A percentile compares a stretch with the other conserved stretches of the same genome.
Evolutionary conservation across 2,329 filamentous ascomycete species (phyloP).

Genomic region (Monilinia fructicola): DNA sequence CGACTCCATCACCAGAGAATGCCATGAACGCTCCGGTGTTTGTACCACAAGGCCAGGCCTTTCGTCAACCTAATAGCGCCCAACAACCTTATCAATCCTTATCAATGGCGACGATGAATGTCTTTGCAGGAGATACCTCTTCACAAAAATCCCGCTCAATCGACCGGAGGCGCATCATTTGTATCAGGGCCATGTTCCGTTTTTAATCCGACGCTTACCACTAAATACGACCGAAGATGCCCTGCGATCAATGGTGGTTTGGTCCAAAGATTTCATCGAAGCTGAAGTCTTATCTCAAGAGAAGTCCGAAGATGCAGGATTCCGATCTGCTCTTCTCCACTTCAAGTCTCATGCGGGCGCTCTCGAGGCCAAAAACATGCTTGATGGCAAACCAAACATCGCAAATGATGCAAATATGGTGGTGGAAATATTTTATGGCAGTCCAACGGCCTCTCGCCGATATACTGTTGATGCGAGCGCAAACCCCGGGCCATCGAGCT

Average conservation of each 20-base stretch:
- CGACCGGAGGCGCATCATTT: conserved; percentile 30
- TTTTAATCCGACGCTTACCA: conserved; percentile 55
- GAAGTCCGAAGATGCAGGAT: conserved; percentile 51
- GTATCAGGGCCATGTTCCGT: conserved; percentile 44
- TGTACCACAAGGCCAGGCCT: conserved; percentile 38
- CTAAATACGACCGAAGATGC: conserved; percentile 54
- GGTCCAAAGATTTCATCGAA: conserved; percentile 55
- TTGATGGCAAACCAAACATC: conserved; percentile 56
- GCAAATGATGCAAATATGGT: conserved; percentile 53
- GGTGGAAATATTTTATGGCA: conserved; percentile 55
- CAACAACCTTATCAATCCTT: conserved; percentile 39
- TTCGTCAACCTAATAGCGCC: conserved; percentile 37
- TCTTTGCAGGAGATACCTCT: conserved; percentile 34
- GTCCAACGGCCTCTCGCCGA: conserved; percentile 45
- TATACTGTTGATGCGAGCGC: conserved; percentile 53
- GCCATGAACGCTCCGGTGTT: conserved; percentile 41
- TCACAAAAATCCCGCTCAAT: conserved; percentile 31
- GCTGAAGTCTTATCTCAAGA: conserved; percentile 53
- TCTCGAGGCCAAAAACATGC: conserved; percentile 55
- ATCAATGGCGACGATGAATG: conserved; percentile 39
- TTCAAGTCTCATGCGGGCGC: conserved; percentile 56
- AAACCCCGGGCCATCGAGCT: conserved; percentile 44
- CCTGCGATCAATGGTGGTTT: conserved; percentile 57
- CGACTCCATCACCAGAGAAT: conserved; percentile 38
- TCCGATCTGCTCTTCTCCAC: conserved; percentile 52